Percentiles rank a stretch among this genome's conserved stretches.
phyloP scores from a whole-genome alignment of 192 early-diverging fungal species.

The Coemansia sp. region DNA sequence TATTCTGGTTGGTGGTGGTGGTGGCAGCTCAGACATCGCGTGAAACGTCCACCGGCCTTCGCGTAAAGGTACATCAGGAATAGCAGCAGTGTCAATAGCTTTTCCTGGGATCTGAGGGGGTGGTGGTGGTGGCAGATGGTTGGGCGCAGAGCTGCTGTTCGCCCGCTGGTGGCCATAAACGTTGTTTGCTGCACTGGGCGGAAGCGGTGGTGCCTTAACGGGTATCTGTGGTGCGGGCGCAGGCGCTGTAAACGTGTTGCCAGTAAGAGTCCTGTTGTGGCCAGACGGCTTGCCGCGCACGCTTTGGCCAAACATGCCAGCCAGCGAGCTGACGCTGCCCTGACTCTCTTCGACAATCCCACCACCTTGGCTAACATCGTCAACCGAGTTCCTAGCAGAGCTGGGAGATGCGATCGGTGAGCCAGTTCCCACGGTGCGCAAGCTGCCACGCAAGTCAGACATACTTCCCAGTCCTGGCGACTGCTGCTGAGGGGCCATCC shows the following conservation, averaged over 20 bases:
- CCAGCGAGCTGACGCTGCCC: conserved; percentile 51
- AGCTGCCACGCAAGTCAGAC: conserved; percentile 16
- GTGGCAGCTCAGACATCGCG: conserved; percentile 26
- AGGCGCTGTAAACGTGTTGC: conserved; percentile 11
- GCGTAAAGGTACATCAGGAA: conserved; percentile 25
- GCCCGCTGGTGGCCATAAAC: conserved; percentile 17
- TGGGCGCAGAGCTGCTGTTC: conserved; percentile 23
- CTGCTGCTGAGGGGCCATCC: conserved; percentile 16
- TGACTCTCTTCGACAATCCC: conserved; percentile 49
- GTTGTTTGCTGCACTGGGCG: conserved; percentile 5
- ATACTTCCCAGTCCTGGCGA: conserved; percentile 23
- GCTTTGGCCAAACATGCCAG: conserved; percentile 52
- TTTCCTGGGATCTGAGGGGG: conserved; percentile 3
- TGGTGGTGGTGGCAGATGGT: conserved; percentile 36
- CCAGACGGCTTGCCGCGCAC: conserved; percentile 15
- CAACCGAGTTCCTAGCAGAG: conserved; percentile 24
- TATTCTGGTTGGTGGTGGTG: conserved; percentile 19
- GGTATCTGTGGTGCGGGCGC: conserved; percentile 11
- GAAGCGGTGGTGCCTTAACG: conserved; percentile 20
- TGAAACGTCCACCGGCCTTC: conserved; percentile 55
- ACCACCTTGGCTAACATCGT: conserved; percentile 12
- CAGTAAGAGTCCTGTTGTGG: conserved; percentile 9
- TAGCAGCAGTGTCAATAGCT: neutral
- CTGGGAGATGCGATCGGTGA: neutral
- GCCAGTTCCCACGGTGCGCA: conserved; percentile 9